Conservation (phyloP, 139 green algal species). For the Auxenochlorella pyrenoidosa region DNA sequence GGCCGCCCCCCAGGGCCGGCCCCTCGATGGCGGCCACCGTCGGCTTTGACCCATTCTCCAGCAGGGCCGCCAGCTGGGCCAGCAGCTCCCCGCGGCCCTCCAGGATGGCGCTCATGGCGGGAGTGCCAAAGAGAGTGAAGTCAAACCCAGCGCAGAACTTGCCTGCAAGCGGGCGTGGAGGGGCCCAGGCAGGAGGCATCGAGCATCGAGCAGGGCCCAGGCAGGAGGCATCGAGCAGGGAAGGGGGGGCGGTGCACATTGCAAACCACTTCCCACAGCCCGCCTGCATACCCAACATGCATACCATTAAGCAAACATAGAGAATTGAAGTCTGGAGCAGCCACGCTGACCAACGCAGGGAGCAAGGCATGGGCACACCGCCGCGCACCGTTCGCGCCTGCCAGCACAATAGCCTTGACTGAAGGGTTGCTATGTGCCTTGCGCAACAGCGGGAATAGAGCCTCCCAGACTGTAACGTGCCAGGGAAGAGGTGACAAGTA, state of each 20-base stretch:
- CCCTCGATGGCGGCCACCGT: conserved; percentile 86
- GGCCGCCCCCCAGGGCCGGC: conserved; percentile 88
- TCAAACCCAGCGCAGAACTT: conserved; percentile 95
- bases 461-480: conserved; percentile 71
- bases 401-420: conserved; percentile 92
- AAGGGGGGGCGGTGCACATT: too few relatives aligned
- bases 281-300: too few relatives aligned
- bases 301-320: too few relatives aligned
- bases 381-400: conserved; percentile 47
- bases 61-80: conserved; percentile 40
- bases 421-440: conserved; percentile 70
- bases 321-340: too few relatives aligned
- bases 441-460: conserved; percentile 73
- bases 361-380: neutral
- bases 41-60: conserved; percentile 88
- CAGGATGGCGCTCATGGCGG: conserved; percentile 33
- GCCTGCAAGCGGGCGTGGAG: neutral
- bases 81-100: neutral
- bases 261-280: too few relatives aligned
- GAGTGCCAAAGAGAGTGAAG: conserved; percentile 72
- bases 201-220: too few relatives aligned
- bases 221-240: too few relatives aligned
- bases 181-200: too few relatives aligned
- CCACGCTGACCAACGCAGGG: too few relatives aligned
- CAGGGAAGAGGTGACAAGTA: neutral